Evolutionary conservation across 208 protist species (phyloP).

Genomic region (Crithidia bombi): DNA sequence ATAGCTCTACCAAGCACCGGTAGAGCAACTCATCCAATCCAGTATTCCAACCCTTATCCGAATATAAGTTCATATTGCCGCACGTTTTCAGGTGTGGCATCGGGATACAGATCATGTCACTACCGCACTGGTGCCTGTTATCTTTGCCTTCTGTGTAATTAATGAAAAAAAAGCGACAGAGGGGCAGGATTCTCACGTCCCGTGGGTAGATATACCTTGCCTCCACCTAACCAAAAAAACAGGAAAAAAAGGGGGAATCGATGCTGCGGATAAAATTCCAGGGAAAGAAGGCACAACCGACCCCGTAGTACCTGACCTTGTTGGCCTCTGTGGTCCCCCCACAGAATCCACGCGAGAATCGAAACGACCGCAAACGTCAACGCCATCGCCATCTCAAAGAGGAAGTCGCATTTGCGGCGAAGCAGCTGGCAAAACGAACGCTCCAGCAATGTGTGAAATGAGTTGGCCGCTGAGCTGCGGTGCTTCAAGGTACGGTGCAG

Average conservation of each 20-base stretch:
- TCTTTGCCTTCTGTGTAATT: too few relatives aligned
- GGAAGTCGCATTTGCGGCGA: constrained; percentile 1
- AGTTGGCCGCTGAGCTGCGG: neutral
- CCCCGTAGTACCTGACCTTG: neutral
- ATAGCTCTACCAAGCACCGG: neutral
- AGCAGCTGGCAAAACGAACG: neutral
- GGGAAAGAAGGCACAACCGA: neutral
- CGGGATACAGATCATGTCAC: neutral
- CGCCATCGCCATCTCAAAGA: constrained; percentile 9
- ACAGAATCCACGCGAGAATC: neutral
- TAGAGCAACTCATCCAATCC: neutral
- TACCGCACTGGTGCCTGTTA: too few relatives aligned
- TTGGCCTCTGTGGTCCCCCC: neutral
- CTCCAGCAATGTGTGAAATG: neutral
- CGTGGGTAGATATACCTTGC: too few relatives aligned
- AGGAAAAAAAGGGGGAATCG: too few relatives aligned
- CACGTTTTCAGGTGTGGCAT: neutral
- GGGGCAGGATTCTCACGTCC: too few relatives aligned
- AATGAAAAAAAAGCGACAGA: too few relatives aligned
- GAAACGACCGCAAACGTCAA: neutral
- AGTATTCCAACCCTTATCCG: neutral
- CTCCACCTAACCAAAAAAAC: too few relatives aligned
- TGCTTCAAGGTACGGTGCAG: too few relatives aligned
- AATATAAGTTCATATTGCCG: neutral
- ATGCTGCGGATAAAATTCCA: too few relatives aligned